A percentile compares a stretch with the other conserved stretches of the same genome.
Conservation (phyloP, 108 stramenopile genomes). For the Cyclotella sp. region DNA sequence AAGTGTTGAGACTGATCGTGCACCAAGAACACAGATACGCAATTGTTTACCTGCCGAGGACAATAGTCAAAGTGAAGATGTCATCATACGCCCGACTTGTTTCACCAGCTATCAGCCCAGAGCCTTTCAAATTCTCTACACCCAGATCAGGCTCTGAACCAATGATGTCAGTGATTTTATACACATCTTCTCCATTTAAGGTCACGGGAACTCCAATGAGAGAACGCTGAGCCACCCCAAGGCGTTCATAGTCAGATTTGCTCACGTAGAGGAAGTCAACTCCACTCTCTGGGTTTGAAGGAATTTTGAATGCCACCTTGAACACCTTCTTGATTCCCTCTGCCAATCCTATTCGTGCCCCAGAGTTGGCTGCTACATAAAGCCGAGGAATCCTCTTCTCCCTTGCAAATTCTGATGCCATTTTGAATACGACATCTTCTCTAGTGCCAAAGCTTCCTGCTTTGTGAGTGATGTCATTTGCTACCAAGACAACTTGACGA, state of each 20-base stretch:
- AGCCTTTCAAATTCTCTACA: constrained; percentile 98
- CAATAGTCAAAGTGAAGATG: constrained; percentile 97
- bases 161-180: constrained; percentile 91
- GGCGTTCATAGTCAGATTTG: constrained; percentile 81
- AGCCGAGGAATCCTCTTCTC: constrained; percentile 91
- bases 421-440: constrained; percentile 97
- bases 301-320: constrained; percentile 95
- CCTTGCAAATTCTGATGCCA: constrained; percentile 93
- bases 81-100: constrained; percentile 96
- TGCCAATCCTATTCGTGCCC: constrained; percentile 97
- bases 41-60: constrained; percentile 72
- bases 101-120: constrained; percentile 98
- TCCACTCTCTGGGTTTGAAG: constrained; percentile 94
- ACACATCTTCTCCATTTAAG: constrained; percentile 65
- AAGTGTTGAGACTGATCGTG: background rate
- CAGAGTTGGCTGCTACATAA: constrained; percentile 91
- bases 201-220: constrained; percentile 58
- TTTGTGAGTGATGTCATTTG: constrained; percentile 98
- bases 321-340: constrained; percentile 94
- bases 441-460: constrained; percentile 99
- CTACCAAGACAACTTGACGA: constrained; percentile 97
- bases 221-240: constrained; percentile 55
- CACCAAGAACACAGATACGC: background rate
- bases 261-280: constrained; percentile 95
- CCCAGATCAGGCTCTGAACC: constrained; percentile 97